Conservation (phyloP, 1,284 basidiomycete species). For the Fomitopsis pinicola region DNA sequence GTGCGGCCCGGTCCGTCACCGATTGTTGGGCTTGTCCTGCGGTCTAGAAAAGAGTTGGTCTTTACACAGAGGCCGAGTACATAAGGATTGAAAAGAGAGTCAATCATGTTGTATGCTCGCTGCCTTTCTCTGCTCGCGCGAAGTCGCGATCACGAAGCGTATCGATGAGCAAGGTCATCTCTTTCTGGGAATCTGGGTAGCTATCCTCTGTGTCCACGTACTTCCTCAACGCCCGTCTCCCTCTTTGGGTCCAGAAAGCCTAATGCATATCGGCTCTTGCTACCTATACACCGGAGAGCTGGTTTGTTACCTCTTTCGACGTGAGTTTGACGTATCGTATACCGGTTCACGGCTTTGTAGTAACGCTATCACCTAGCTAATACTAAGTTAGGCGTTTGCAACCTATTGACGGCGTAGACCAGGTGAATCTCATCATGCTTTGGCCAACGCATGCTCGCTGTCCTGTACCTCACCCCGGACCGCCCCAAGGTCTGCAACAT, state of each 20-base stretch:
- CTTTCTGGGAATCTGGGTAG: neutral
- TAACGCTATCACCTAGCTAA: no score
- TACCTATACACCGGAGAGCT: no score
- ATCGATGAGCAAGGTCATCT: neutral
- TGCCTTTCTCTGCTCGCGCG: neutral
- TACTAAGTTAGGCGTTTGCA: no score
- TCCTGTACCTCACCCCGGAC: no score
- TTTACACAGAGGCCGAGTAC: neutral
- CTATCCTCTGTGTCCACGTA: neutral
- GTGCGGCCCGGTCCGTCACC: neutral
- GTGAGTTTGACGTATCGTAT: no score
- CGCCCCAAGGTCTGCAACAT: no score
- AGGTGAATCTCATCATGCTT: no score
- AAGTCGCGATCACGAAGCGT: neutral
- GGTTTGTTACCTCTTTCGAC: no score
- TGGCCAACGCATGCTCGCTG: no score
- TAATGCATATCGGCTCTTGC: neutral
- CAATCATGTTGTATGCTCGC: neutral
- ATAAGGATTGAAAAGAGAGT: neutral
- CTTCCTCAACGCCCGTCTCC: no score
- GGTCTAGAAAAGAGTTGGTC: neutral
- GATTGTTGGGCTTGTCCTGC: neutral
- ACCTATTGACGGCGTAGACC: no score
- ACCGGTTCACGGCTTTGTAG: no score
- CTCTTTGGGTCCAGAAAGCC: neutral